These are phyloP conservation scores for Cardamine resedifolia DNA, from an alignment of 345 rosid species.

Conservation along the genomic window DNA sequence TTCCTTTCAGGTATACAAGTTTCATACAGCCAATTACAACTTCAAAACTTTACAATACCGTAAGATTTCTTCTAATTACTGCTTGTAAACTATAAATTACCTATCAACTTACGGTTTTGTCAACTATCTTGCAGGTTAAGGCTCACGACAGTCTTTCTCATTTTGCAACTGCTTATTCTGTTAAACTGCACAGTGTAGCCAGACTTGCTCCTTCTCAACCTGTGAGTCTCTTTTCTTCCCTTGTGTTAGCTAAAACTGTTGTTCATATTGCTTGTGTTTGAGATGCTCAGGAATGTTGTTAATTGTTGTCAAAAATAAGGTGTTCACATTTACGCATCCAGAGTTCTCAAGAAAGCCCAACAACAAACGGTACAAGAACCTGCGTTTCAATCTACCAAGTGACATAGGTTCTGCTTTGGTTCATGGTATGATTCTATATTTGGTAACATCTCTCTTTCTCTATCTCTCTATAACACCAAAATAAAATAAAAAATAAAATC, in stretches of 20 bases:
- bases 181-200: conserved; percentile 66
- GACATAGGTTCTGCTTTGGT: conserved; percentile 74
- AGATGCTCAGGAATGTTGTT: conserved; percentile 2
- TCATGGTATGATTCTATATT: conserved; percentile 54
- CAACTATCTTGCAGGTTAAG: conserved; percentile 53
- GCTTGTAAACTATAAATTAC: conserved; percentile 1
- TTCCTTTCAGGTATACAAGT: conserved; percentile 68
- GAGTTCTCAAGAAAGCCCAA: conserved; percentile 45
- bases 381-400: conserved; percentile 56
- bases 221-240: conserved; percentile 45
- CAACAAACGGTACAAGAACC: conserved; percentile 65
- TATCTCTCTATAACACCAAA: conserved; percentile 2
- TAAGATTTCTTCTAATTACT: conserved; percentile 31
- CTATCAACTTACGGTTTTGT: background rate
- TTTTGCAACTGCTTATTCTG: conserved; percentile 80
- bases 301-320: conserved; percentile 44
- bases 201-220: conserved; percentile 72
- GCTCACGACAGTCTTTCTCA: conserved; percentile 57
- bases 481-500: no score
- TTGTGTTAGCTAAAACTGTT: background rate
- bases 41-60: conserved; percentile 72
- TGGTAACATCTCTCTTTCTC: background rate
- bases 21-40: conserved; percentile 78
- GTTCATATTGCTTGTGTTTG: background rate
- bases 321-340: conserved; percentile 79